Base-by-base conservation (phyloP, 306 rosid genomes). In the Quercus aquifolioides region DNA sequence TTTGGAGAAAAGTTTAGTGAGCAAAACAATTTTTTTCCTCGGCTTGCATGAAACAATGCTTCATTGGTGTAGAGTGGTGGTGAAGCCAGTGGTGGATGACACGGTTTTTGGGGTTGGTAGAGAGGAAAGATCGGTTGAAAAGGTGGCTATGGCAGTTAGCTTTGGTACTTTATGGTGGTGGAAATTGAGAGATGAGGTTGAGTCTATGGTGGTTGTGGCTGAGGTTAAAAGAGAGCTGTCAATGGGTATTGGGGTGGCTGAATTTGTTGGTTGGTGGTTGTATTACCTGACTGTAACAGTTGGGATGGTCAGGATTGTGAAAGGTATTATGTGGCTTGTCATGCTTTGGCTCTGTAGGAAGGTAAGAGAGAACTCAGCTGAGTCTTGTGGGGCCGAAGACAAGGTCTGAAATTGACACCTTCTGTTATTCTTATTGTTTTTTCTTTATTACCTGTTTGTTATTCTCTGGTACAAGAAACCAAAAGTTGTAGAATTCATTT, bases 11-110 rank as follows among this genome's bases (percentile, higher is more conserved):
- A 83, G 93, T 5, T 68, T 91, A 17, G 19, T 87, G 12, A 88
- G 91, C 79, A 79, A 87, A 55, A 69, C 79, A 9, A 10, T 87
- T 33, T 91, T 95, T 60, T 82, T 92, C 20, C n/a, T 95, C 21
- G 99, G 99, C 5, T 23, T 92, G 84, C 97, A 95, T 28, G 91
- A 92, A 76, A 88, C 94, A 7, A 91, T 86, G 82, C 78, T 85
- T 25, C 89, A 85, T 75, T 95, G 99, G 98, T 84, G 76, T 25
- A 76, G 86, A n/a, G 55, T 81, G 69, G 99, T 89, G 84, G 99
- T 95, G 76, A 91, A 84, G 84, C 95, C 95, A 1, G 95, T 95
- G 81, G 91, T 95, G 71, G 94, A 95, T 46, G 97, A 95, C 79
- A 85, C 97, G 1, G 82, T 95, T 75, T 84, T 88, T 0, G 88